Base-by-base conservation (phyloP, 768 basidiomycete genomes). In the Termitomyces sp. region DNA sequence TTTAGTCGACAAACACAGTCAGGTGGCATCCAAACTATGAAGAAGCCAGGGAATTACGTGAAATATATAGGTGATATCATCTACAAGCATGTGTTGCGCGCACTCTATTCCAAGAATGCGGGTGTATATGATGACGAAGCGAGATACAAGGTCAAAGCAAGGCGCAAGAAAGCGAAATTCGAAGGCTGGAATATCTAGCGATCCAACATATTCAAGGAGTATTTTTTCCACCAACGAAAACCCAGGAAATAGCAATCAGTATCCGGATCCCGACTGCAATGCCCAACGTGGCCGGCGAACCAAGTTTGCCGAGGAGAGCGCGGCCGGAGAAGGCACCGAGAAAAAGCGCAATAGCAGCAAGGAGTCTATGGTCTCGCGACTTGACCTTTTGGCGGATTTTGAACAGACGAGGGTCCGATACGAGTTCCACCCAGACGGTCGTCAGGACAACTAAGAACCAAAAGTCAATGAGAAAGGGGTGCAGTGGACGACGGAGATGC, bases 391-490 rank as follows among this genome's bases (percentile, higher is more conserved):
- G 72, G 42, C 77, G 77, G 47, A 81, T 56, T 21, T 76, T 65
- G 76, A 94, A 88, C 21, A 95, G 79, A 43, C 49, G 53, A 2
- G 49, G 49, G 49, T 56, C 55, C 9, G 55, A 53, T 1, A 89
- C 79, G 48, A 94, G 81, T 64, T 94, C 92, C 60, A 91, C 91
- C 91, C 91, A 96, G 56, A 93, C 82, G 17, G 89, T 90, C n/a
- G 92, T 94, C 11, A 94, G 76, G 46, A 93, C 91, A 59, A 92
- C 89, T 85, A 67, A 43, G 42, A 40, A 21, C 9, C 43, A 40
- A 6, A 12, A 4, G 52, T 3, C 17, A 21, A 40, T 17, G 16
- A 55, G n/a, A 25, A 19, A 41, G 40, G 34, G 17, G 25, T 41
- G 14, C 28, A 2, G 11, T 44, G 17, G 52, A 30, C 39, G 34